Percentiles rank a stretch among this genome's conserved stretches.
Conservation (phyloP, 208 protist species). For the Wallacemonas sp. region DNA sequence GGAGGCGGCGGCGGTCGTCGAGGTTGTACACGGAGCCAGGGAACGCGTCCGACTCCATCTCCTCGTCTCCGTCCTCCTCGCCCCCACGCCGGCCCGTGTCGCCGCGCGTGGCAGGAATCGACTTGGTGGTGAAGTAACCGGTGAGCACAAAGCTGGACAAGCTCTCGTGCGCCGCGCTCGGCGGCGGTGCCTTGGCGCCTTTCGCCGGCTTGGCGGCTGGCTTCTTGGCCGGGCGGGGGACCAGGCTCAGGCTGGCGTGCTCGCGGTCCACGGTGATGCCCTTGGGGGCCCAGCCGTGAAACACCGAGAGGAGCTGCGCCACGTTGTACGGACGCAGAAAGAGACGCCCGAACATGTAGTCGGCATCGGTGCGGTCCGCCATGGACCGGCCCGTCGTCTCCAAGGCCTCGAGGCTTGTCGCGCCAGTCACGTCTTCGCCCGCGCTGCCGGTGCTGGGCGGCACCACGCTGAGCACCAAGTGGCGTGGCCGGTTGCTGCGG, state of each 20-base stretch:
- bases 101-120: neutral
- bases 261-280: conserved; percentile 41
- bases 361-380: conserved; percentile 20
- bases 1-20: conserved; percentile 47
- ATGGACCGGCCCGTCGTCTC: conserved; percentile 2
- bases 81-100: neutral
- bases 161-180: neutral
- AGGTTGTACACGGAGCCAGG: conserved; percentile 51
- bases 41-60: conserved; percentile 22
- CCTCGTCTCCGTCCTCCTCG: conserved; percentile 15
- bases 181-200: neutral
- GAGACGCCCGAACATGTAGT: conserved; percentile 79
- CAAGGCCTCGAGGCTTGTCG: neutral
- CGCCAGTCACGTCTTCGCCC: neutral
- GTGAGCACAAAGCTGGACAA: conserved; percentile 34
- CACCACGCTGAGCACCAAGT: conserved; percentile 50
- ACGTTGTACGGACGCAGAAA: conserved; percentile 88
- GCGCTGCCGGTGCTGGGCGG: conserved; percentile 15
- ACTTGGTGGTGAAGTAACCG: conserved; percentile 46
- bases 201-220: neutral
- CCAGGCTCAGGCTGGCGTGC: conserved; percentile 49
- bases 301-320: conserved; percentile 75
- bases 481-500: conserved; percentile 47
- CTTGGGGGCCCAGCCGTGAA: conserved; percentile 57
- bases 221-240: conserved; percentile 5